Conservation (phyloP, 169 alveolate species). For the Perkinsus olseni region DNA sequence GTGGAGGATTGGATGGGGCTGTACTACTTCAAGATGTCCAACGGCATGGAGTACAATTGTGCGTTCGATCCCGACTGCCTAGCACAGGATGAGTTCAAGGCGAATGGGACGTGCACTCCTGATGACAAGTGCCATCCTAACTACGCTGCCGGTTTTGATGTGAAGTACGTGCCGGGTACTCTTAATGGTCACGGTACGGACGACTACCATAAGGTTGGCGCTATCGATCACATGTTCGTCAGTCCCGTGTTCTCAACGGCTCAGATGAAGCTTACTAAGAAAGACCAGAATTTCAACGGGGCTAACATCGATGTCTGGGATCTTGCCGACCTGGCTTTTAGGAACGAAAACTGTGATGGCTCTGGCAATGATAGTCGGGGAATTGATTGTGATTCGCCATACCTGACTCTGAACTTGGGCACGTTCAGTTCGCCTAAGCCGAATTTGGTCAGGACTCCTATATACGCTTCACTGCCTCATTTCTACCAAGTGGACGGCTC, state of each 20-base stretch:
- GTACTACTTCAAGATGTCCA: not conserved
- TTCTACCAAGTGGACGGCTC: not conserved
- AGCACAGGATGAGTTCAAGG: not conserved
- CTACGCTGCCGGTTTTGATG: not conserved
- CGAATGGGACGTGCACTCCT: not conserved
- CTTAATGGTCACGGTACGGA: not conserved
- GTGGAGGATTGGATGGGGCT: not conserved
- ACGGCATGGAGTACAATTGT: not conserved
- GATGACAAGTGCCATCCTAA: not conserved
- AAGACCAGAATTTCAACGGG: not conserved
- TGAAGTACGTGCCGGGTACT: not conserved
- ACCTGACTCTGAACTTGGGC: not conserved
- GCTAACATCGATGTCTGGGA: not conserved
- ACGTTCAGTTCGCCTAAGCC: not conserved
- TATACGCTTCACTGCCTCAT: not conserved
- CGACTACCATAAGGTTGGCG: not conserved
- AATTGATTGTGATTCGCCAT: not conserved
- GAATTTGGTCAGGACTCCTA: not conserved
- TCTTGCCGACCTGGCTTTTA: not conserved
- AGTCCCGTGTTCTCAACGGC: not conserved
- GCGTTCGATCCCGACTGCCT: not conserved
- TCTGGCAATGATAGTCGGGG: not conserved
- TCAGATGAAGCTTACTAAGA: not conserved
- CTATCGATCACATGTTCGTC: not conserved
- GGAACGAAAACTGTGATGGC: not conserved